These are phyloP conservation scores for Sindora glabra DNA, from an alignment of 306 rosid genomes.

Conservation along the genomic window DNA sequence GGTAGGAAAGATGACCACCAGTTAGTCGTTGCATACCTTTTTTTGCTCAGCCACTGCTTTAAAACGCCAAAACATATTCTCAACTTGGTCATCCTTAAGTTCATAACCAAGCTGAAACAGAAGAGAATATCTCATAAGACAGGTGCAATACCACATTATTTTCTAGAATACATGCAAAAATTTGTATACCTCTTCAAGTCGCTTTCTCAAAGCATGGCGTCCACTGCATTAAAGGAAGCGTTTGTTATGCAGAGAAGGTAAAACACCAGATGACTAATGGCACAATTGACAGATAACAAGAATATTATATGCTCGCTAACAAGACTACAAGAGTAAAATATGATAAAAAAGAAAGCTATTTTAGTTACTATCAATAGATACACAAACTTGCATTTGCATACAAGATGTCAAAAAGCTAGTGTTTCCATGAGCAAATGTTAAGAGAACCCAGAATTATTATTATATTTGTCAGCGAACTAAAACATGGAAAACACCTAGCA, in stretches of 20 bases:
- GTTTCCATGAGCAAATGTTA: no score
- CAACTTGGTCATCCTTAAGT: constrained; percentile 54
- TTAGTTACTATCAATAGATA: no score
- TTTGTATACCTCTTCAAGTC: constrained; percentile 67
- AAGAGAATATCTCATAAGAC: constrained; percentile 3
- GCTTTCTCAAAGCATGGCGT: constrained; percentile 82
- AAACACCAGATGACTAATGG: no score
- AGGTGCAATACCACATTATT: background rate
- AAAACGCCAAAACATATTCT: constrained; percentile 72
- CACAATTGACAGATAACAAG: no score
- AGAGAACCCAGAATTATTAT: no score
- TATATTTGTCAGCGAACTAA: no score
- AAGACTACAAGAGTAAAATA: no score
- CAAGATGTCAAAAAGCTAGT: no score
- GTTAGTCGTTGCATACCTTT: constrained; percentile 49
- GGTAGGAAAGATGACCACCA: background rate
- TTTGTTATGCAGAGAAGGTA: background rate
- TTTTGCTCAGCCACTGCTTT: constrained; percentile 83
- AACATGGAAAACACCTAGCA: no score
- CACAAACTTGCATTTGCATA: no score
- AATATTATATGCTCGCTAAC: no score
- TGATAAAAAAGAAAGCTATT: no score
- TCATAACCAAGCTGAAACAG: constrained; percentile 79
- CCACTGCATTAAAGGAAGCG: constrained; percentile 46
- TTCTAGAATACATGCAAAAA: constrained; percentile 13